phyloP scores from a whole-genome alignment of 2,329 filamentous ascomycete species.

The Colletotrichum liriopes region DNA sequence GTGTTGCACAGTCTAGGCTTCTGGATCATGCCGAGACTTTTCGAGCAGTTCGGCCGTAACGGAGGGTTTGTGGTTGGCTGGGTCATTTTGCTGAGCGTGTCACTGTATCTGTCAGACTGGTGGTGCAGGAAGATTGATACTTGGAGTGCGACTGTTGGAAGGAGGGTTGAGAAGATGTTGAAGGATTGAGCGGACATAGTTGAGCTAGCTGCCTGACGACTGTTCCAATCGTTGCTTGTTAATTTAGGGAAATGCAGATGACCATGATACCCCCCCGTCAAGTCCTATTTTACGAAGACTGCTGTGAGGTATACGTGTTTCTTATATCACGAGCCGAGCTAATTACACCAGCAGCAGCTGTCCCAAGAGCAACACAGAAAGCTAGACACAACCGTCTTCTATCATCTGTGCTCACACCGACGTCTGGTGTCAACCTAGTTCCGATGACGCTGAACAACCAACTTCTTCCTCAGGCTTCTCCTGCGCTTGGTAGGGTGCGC shows the following conservation, averaged over 20 bases:
- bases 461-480: background rate
- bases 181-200: background rate
- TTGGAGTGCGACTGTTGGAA: conserved; percentile 57
- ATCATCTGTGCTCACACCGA: background rate
- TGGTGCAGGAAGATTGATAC: conserved; percentile 55
- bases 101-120: conserved; percentile 54
- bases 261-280: background rate
- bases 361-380: background rate
- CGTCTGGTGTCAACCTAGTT: background rate
- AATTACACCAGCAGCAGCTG: background rate
- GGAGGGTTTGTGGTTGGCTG: conserved; percentile 53
- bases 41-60: conserved; percentile 53
- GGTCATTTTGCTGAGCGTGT: conserved; percentile 49
- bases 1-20: conserved; percentile 49
- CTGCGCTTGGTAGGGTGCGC: conserved; percentile 20
- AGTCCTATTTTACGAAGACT: too few relatives aligned
- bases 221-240: background rate
- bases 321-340: background rate
- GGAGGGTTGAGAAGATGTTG: conserved; percentile 54
- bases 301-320: background rate
- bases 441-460: conserved; percentile 26
- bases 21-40: conserved; percentile 57
- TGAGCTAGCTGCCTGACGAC: too few relatives aligned
- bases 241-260: background rate
- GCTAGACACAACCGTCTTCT: background rate